Evolutionary conservation across 1,284 basidiomycete genomes (phyloP).

Genomic region (Vanrija sp.): DNA sequence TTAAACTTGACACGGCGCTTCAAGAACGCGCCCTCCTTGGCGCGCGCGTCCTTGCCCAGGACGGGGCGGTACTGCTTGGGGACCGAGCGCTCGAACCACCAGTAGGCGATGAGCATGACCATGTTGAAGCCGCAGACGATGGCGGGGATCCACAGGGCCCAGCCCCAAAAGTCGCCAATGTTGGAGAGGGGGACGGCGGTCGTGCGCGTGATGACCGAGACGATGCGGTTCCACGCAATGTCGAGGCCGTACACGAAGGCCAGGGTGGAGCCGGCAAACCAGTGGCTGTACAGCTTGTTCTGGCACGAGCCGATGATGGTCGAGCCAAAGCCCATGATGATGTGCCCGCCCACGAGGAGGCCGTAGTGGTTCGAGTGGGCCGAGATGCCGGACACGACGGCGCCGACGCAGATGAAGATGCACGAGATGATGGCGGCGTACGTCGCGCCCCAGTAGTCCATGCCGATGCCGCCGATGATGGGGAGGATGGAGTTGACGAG

Average conservation of each 20-base stretch:
- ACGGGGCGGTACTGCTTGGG: constrained; percentile 33
- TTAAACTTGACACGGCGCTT: constrained; percentile 13
- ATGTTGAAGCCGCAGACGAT: constrained; percentile 1
- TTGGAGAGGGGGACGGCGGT: constrained; percentile 38
- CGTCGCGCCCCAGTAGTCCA: constrained; percentile 48
- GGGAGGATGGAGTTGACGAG: constrained; percentile 51
- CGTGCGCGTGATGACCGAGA: constrained; percentile 29
- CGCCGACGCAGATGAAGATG: constrained; percentile 38
- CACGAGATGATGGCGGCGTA: constrained; percentile 39
- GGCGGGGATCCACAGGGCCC: constrained; percentile 35
- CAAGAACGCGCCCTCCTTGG: constrained; percentile 22
- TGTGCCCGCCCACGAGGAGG: constrained; percentile 27
- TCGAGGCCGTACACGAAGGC: constrained; percentile 35
- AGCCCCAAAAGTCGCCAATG: constrained; percentile 35
- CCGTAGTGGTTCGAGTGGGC: constrained; percentile 29
- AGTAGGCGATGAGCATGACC: constrained; percentile 34
- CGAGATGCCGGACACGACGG: constrained; percentile 34
- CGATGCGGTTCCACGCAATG: constrained; percentile 36
- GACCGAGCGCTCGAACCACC: constrained; percentile 40
- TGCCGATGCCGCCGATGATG: constrained; percentile 48
- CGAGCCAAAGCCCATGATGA: constrained; percentile 38
- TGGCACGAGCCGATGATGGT: constrained; percentile 28
- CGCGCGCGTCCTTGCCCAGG: constrained; percentile 24
- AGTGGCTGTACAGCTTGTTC: constrained; percentile 41
- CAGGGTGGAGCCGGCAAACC: constrained; percentile 34